phyloP scores from a whole-genome alignment of 306 rosid genomes.

The Quercus dentata region DNA sequence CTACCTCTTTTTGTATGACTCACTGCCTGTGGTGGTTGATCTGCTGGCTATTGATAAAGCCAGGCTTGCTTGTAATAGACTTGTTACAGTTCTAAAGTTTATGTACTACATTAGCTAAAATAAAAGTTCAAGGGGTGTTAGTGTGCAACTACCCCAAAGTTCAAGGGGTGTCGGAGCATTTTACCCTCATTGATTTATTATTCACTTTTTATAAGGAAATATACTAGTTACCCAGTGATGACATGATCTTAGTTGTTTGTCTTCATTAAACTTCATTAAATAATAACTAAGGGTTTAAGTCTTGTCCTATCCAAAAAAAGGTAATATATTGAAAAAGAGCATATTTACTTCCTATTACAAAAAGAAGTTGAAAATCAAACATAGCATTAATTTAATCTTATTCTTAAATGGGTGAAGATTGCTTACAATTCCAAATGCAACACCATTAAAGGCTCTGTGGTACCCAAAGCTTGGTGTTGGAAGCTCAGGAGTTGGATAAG shows the following conservation, averaged over 20 bases:
- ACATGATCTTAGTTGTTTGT: not conserved
- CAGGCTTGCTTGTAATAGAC: too few relatives aligned
- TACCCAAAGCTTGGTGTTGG: conserved; percentile 95
- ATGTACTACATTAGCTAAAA: too few relatives aligned
- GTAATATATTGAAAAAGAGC: not conserved
- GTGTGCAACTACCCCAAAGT: too few relatives aligned
- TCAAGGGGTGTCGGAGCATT: too few relatives aligned
- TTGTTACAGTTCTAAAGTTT: too few relatives aligned
- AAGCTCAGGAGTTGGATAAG: conserved; percentile 95
- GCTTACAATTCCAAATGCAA: conserved; percentile 96
- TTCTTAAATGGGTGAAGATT: conserved; percentile 17
- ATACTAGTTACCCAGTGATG: not conserved
- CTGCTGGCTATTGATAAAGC: too few relatives aligned
- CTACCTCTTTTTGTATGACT: too few relatives aligned
- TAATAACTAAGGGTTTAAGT: not conserved
- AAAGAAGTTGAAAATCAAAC: conserved; percentile 3
- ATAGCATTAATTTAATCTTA: not conserved
- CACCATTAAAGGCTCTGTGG: conserved; percentile 92
- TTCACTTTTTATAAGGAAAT: not conserved
- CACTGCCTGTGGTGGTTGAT: too few relatives aligned
- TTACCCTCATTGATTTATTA: not conserved
- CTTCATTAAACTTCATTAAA: not conserved
- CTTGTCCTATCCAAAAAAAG: not conserved
- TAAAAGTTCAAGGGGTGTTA: too few relatives aligned
- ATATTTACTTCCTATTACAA: not conserved